Evolutionary conservation across 768 basidiomycete genomes (phyloP).

Genomic region (Hirschioporus abietinus): DNA sequence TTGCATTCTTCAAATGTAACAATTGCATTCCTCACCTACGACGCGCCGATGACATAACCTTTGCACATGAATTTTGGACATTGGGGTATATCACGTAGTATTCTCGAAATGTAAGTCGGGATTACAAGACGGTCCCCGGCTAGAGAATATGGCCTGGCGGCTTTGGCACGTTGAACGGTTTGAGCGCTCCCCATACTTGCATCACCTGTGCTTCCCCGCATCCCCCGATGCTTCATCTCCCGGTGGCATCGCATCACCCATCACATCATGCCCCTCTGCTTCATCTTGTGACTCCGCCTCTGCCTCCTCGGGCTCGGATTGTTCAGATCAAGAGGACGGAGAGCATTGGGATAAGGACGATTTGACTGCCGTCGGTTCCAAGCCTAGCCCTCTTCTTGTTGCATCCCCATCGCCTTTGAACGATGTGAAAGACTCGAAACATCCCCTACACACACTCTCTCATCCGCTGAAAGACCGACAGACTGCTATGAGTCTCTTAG

Average conservation of each 20-base stretch:
- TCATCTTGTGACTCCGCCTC: background rate
- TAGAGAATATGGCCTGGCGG: slow-evolving; percentile 88
- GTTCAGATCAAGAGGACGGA: background rate
- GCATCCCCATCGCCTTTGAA: background rate
- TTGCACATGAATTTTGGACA: background rate
- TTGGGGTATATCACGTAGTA: slow-evolving; percentile 36
- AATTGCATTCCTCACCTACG: background rate
- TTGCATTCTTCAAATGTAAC: background rate
- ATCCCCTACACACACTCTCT: background rate
- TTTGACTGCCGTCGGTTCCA: background rate
- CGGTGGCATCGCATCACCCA: slow-evolving; percentile 2
- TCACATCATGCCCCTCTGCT: background rate
- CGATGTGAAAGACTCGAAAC: background rate
- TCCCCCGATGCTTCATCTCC: slow-evolving; percentile 6
- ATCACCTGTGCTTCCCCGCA: slow-evolving; percentile 8
- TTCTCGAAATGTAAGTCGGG: slow-evolving; percentile 81
- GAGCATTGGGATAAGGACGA: background rate
- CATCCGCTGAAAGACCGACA: background rate
- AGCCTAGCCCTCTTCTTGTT: background rate
- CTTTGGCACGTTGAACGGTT: slow-evolving; percentile 57
- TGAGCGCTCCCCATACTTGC: slow-evolving; percentile 4
- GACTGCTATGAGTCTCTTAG: background rate
- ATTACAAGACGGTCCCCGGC: slow-evolving; percentile 70
- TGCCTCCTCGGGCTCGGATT: background rate
- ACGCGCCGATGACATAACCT: background rate